Conservation (phyloP, 805 yeast species). For the Pichia sporocuriosa region DNA sequence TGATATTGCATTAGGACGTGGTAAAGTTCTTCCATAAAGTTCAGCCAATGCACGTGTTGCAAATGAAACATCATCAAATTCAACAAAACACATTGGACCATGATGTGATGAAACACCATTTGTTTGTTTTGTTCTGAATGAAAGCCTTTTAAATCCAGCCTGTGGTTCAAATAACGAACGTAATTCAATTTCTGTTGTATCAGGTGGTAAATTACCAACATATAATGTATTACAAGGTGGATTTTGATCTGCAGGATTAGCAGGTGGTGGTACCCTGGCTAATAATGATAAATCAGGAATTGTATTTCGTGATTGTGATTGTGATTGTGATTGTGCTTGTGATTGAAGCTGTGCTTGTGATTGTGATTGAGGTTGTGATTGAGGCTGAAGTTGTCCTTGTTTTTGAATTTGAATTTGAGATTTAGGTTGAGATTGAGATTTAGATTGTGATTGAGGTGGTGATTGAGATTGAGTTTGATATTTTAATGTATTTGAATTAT, state of each 20-base stretch:
- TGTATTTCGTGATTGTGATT: constrained; percentile 4
- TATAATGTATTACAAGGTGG: constrained; percentile 97
- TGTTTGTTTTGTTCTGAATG: constrained; percentile 71
- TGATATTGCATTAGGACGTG: constrained; percentile 54
- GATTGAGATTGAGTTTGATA: too few species aligned
- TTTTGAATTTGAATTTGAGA: too few species aligned
- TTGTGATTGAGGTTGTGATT: too few species aligned
- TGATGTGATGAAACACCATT: constrained; percentile 41
- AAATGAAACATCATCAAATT: constrained; percentile 90
- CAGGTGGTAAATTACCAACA: constrained; percentile 96
- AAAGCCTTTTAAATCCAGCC: constrained; percentile 85
- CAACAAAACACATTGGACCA: constrained; percentile 99
- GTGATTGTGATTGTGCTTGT: not conserved
- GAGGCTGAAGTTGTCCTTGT: too few species aligned
- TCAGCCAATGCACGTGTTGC: constrained; percentile 94
- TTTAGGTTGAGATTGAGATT: too few species aligned
- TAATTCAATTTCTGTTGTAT: constrained; percentile 89
- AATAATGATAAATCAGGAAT: constrained; percentile 60
- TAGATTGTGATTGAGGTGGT: too few species aligned
- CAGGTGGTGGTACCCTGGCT: constrained; percentile 83
- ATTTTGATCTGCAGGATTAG: constrained; percentile 97
- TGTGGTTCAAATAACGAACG: constrained; percentile 82
- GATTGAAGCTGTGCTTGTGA: too few species aligned
- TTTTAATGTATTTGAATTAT: too few species aligned
- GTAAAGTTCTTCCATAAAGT: constrained; percentile 85